Percentiles rank a stretch among this genome's conserved stretches.
phyloP scores from a whole-genome alignment of 805 yeast genomes.

The Wickerhamomyces hampshirensis region DNA sequence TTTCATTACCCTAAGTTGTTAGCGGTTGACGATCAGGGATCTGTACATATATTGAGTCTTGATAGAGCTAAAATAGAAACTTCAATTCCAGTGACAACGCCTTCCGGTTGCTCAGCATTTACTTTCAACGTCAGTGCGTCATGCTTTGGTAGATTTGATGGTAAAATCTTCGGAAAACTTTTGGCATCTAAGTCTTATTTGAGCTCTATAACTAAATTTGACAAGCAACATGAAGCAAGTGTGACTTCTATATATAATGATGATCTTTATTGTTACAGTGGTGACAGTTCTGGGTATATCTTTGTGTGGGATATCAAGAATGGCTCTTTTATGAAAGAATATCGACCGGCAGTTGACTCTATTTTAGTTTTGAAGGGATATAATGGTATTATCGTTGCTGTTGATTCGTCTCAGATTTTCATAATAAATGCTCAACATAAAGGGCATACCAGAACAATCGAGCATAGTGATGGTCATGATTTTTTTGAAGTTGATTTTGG shows the following conservation, averaged over 20 bases:
- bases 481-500: constrained; percentile 24
- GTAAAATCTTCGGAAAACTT: constrained; percentile 13
- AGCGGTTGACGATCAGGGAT: constrained; percentile 16
- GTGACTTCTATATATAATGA: constrained; percentile 15
- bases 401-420: constrained; percentile 4
- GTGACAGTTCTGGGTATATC: constrained; percentile 17
- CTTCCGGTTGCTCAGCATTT: constrained; percentile 13
- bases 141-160: constrained; percentile 19
- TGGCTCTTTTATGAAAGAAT: constrained; percentile 4
- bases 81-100: constrained; percentile 18
- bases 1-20: constrained; percentile 16
- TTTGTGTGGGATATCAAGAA: constrained; percentile 16
- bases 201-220: constrained; percentile 8
- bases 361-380: constrained; percentile 10
- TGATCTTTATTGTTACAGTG: constrained; percentile 18
- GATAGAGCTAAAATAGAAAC: constrained; percentile 14
- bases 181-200: constrained; percentile 15
- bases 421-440: constrained; percentile 5
- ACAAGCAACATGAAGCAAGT: constrained; percentile 5
- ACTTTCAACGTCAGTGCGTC: constrained; percentile 11
- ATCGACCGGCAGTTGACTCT: constrained; percentile 4
- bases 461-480: neutral
- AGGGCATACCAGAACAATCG: constrained; percentile 2
- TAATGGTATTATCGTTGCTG: constrained; percentile 7
- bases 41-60: constrained; percentile 10